Evolutionary conservation across 352 stramenopile genomes (phyloP), one percentile per base, ranked within the genome.

Genomic region (Lagenidium giganteum): DNA sequence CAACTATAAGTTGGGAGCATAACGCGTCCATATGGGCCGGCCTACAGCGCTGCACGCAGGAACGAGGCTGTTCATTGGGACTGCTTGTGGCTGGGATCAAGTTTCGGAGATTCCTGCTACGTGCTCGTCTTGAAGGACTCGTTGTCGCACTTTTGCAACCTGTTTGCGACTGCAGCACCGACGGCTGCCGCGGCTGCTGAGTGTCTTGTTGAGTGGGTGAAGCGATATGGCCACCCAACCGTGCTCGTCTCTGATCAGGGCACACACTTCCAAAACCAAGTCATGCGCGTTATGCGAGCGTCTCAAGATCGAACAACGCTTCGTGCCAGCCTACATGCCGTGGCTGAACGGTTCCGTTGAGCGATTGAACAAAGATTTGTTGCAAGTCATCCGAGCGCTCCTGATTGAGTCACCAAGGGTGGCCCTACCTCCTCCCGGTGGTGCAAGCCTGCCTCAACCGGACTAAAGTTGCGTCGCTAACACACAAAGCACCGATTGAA

Each of bases 51-150:
- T n/a, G n/a, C n/a, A n/a, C n/a, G n/a, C n/a, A n/a, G 50, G 14
- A 65, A 65, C 43, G 50, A 57, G 31, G 42, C 32, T 5, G 9
- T 65, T 5, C 44, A 54, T 22, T 44, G 27, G 27, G 40, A 61
- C 24, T 61, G 44, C 24, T 35, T 65, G 4, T 58, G 23, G 12
- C 31, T 67, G 8, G 41, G 35, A 1, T 34, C 48, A 17, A 53
- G 38, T 8, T 64, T 53, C 22, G 51, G 46, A n/a, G 28, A 33
- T 1, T 42, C 18, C n/a, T 7, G 32, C 16, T 58, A 58, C 31
- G 27, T 66, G 1, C 30, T 66, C 11, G 57, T 66, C 1, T 18
- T 66, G 3, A 62, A 61, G 39, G 47, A 62, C 32, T 43, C 35
- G 9, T 26, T 67, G 3, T 45, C 47, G 3, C 57, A 67, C 26